Conservation (phyloP, 352 stramenopile genomes). For the Phytopythium kandeliae region DNA sequence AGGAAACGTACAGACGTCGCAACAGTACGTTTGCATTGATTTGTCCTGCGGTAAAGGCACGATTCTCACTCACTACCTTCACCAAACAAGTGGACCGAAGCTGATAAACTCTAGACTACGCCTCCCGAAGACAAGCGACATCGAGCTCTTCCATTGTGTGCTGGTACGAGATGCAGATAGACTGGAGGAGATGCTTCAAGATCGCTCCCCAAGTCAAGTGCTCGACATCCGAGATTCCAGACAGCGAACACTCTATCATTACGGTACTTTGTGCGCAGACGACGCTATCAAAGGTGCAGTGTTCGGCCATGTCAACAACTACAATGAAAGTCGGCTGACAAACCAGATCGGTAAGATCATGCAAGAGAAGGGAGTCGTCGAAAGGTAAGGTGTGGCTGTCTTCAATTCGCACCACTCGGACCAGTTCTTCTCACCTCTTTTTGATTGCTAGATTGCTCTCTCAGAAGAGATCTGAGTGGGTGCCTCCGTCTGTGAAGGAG, state of each 20-base stretch:
- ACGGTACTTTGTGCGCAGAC: constrained; percentile 27
- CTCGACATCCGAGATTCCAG: constrained; percentile 22
- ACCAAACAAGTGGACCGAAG: neutral
- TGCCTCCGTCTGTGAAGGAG: constrained; percentile 40
- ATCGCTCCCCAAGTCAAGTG: constrained; percentile 22
- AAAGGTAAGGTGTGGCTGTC: constrained; percentile 11
- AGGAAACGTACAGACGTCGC: neutral
- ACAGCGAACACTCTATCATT: constrained; percentile 39
- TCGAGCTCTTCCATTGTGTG: constrained; percentile 37
- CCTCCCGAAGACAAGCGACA: constrained; percentile 14
- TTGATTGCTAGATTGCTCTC: constrained; percentile 10
- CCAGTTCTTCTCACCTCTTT: neutral
- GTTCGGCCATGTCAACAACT: constrained; percentile 26
- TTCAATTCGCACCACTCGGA: neutral
- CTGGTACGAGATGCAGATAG: constrained; percentile 16
- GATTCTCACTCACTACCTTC: neutral
- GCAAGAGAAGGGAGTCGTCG: constrained; percentile 23
- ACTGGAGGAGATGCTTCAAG: constrained; percentile 16
- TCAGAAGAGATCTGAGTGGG: constrained; percentile 13
- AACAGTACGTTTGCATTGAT: neutral
- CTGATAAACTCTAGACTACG: neutral
- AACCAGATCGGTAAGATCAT: constrained; percentile 22
- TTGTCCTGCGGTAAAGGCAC: too few relatives aligned
- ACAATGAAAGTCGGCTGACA: constrained; percentile 19
- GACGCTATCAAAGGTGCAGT: constrained; percentile 13